Percentiles rank a stretch among this genome's conserved stretches.
Conservation (phyloP, 2,329 filamentous ascomycete species). For the Aspergillus fischeri region DNA sequence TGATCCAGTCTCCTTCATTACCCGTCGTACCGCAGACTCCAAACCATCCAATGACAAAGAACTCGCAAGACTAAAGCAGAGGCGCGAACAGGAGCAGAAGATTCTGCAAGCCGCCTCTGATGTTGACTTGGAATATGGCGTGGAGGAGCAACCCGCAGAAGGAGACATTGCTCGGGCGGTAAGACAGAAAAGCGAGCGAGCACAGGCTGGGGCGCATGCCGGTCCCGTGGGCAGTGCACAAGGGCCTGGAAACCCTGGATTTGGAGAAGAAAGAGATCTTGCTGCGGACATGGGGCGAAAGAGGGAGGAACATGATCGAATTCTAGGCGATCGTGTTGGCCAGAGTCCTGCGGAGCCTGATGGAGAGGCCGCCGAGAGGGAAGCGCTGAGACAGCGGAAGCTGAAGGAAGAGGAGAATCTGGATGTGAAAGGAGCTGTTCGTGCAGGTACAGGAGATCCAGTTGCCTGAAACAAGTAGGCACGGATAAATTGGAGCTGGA, state of each 20-base stretch:
- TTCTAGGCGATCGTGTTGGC: constrained; percentile 25
- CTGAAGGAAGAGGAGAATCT: constrained; percentile 24
- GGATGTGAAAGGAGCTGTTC: constrained; percentile 26
- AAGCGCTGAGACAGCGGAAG: constrained; percentile 23
- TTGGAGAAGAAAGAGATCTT: constrained; percentile 30
- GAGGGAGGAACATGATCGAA: constrained; percentile 29
- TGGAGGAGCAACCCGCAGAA: constrained; percentile 34
- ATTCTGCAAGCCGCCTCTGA: constrained; percentile 16
- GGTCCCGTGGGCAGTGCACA: constrained; percentile 29
- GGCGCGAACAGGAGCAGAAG: constrained; percentile 13
- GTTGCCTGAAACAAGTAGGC: constrained; percentile 35
- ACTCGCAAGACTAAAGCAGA: constrained; percentile 15
- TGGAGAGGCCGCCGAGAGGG: constrained; percentile 20
- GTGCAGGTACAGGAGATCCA: constrained; percentile 23
- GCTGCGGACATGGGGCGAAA: constrained; percentile 33
- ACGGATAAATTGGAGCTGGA: background rate
- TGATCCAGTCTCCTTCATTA: constrained; percentile 21
- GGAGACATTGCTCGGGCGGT: constrained; percentile 33
- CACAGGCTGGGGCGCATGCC: constrained; percentile 33
- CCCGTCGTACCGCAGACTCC: constrained; percentile 23
- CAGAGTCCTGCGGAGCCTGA: constrained; percentile 16
- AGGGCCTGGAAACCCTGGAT: constrained; percentile 27
- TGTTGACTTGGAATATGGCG: constrained; percentile 33
- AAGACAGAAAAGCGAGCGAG: constrained; percentile 19
- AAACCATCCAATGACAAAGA: constrained; percentile 25